Evolutionary conservation across 1,284 basidiomycete species (phyloP), one percentile per base, ranked within the genome.

Genomic region (Xanthoconium separans): DNA sequence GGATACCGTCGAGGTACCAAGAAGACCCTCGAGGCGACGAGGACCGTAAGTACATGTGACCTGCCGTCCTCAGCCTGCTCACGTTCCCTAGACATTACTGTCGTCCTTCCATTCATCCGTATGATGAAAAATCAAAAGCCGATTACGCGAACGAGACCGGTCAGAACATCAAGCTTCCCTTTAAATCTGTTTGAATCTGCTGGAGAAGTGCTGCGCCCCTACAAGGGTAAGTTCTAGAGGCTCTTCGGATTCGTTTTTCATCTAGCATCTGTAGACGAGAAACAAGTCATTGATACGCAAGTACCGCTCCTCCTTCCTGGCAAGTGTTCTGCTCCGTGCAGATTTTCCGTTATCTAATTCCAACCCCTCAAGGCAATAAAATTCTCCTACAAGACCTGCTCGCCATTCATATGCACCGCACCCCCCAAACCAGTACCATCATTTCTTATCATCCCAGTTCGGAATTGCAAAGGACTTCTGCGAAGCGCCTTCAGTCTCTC

Each of bases 1-100:
- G 78, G 75, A 83, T 83, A 48, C 82, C 81, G 2, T 73, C 80
- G 3, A 73, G 79, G 51, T 82, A 81, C 57, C 77, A 80, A 57
- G 77, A 80, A 53, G 73, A 77, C 44, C 65, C 75, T 4, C 60
- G 68, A 16, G 50, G 53, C 18, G 56, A 65, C 1, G 56, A 73
- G 43, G 81, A 83, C 60, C 81, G 81, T 83, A 61, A 61, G 80
- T 69, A n/a, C 20, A 31, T 5, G 2, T 10, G 3, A 18, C 20
- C 6, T n/a, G 30, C 2, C 3, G 0, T 18, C 11, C n/a, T 15
- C 6, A 13, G 10, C 11, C 15, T 22, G 40, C 56, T 64, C 46
- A 59, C 16, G 12, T 33, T 6, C n/a, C 11, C 27, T 44, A 79
- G 76, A 78, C 61, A 77, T 82, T 10, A 81, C 79, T 3, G 68